phyloP scores from a whole-genome alignment of 345 rosid species.

The Bruguiera gymnorhiza region DNA sequence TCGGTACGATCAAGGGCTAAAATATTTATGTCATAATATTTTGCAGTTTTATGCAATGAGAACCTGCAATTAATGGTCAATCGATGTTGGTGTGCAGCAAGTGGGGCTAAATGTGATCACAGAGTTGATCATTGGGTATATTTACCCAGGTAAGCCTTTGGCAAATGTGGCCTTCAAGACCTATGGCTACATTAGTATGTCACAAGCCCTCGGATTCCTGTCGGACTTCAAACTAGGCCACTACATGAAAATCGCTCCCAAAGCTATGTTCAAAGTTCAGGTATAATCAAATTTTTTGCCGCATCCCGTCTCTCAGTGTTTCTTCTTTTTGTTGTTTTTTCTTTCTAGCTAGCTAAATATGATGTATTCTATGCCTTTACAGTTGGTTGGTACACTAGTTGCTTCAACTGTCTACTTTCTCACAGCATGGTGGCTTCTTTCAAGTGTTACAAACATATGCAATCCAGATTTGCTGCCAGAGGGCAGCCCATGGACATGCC shows the following conservation, averaged over 20 bases:
- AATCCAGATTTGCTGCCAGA: conserved; percentile 43
- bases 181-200: conserved; percentile 75
- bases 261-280: conserved; percentile 77
- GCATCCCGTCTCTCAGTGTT: too few relatives aligned
- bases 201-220: conserved; percentile 63
- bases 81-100: conserved; percentile 33
- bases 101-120: conserved; percentile 79
- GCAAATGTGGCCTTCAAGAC: conserved; percentile 95
- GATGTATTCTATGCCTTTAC: background rate
- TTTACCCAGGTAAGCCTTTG: conserved; percentile 73
- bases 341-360: background rate
- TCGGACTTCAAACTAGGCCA: conserved; percentile 83
- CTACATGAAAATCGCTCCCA: conserved; percentile 89
- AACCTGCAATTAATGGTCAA: background rate
- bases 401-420: conserved; percentile 55
- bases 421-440: conserved; percentile 81
- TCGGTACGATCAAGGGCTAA: conserved; percentile 27
- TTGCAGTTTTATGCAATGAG: background rate
- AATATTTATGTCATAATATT: background rate
- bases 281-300: conserved; percentile 13
- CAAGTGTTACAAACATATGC: conserved; percentile 61
- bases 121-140: conserved; percentile 68
- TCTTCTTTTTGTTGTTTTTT: too few relatives aligned
- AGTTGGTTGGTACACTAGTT: conserved; percentile 70
- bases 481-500: conserved; percentile 91